Conservation (phyloP, 441 rosid species). For the Syzygium syzygioides region DNA sequence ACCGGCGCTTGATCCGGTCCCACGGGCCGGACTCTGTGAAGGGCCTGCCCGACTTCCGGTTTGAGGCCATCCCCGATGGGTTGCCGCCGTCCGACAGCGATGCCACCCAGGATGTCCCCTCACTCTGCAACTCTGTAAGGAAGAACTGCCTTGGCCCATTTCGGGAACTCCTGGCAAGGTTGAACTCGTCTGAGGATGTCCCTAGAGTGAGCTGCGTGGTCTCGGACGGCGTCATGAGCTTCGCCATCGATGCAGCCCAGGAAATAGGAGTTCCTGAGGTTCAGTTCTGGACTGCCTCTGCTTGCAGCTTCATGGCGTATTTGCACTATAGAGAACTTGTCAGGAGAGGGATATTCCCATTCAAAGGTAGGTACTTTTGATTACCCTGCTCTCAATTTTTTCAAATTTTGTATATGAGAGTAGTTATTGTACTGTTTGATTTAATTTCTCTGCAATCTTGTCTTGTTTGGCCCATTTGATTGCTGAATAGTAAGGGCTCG, state of each 20-base stretch:
- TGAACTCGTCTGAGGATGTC: background rate
- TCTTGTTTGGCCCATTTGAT: background rate
- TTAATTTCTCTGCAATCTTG: background rate
- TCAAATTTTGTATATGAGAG: background rate
- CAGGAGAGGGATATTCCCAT: slow-evolving; percentile 17
- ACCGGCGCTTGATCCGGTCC: slow-evolving; percentile 16
- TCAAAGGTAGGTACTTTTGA: slow-evolving; percentile 2
- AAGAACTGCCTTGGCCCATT: slow-evolving; percentile 18
- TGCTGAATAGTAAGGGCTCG: background rate
- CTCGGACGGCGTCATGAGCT: slow-evolving; percentile 27
- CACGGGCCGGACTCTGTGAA: slow-evolving; percentile 8
- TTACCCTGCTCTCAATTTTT: background rate
- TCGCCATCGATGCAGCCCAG: slow-evolving; percentile 13
- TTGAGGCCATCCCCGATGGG: slow-evolving; percentile 30
- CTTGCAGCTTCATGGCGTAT: slow-evolving; percentile 22
- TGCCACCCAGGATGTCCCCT: slow-evolving; percentile 19
- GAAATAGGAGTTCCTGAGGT: slow-evolving; percentile 13
- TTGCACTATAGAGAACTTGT: slow-evolving; percentile 16
- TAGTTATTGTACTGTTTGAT: background rate
- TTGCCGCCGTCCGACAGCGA: slow-evolving; percentile 14
- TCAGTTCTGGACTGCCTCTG: slow-evolving; percentile 32
- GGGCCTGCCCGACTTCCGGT: slow-evolving; percentile 12
- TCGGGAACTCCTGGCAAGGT: slow-evolving; percentile 3
- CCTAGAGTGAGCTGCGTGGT: slow-evolving; percentile 21
- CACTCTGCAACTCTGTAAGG: slow-evolving; percentile 2